Conservation (phyloP, 2,329 filamentous ascomycete species). For the Microdochium paspali region DNA sequence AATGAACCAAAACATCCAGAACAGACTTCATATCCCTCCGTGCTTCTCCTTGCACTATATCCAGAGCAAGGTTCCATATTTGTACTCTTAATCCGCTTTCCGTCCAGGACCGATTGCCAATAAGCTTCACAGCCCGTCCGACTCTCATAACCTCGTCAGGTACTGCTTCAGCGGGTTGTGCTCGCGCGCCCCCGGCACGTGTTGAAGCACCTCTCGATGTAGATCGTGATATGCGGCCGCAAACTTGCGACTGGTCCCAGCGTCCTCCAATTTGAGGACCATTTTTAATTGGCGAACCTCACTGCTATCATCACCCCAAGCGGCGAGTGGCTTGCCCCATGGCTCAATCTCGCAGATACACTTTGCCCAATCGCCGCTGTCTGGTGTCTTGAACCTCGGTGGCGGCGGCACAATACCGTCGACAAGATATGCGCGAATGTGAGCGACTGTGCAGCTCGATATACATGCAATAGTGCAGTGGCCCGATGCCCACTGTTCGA, state of each 20-base stretch:
- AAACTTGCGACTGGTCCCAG: not conserved
- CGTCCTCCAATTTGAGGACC: not conserved
- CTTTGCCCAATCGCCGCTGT: slow-evolving; percentile 12
- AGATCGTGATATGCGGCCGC: not conserved
- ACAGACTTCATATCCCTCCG: no score
- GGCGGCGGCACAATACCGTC: slow-evolving; percentile 22
- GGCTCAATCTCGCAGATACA: slow-evolving; percentile 17
- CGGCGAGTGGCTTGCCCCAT: slow-evolving; percentile 7
- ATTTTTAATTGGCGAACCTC: not conserved
- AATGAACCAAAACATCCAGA: no score
- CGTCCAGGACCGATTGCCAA: no score
- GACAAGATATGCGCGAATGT: slow-evolving; percentile 23
- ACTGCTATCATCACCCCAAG: not conserved
- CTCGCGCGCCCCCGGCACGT: not conserved
- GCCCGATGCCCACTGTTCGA: slow-evolving; percentile 24
- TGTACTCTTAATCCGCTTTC: no score
- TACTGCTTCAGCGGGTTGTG: not conserved
- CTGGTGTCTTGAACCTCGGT: slow-evolving; percentile 11
- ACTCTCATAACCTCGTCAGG: not conserved
- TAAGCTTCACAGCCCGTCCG: not conserved
- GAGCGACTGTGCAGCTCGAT: slow-evolving; percentile 24
- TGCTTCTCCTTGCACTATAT: no score
- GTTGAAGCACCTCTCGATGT: not conserved
- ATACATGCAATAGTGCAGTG: slow-evolving; percentile 24
- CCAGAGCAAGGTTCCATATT: no score